Conservation (phyloP, 73 alveolate species). For the Paramecium pentaurelia region DNA sequence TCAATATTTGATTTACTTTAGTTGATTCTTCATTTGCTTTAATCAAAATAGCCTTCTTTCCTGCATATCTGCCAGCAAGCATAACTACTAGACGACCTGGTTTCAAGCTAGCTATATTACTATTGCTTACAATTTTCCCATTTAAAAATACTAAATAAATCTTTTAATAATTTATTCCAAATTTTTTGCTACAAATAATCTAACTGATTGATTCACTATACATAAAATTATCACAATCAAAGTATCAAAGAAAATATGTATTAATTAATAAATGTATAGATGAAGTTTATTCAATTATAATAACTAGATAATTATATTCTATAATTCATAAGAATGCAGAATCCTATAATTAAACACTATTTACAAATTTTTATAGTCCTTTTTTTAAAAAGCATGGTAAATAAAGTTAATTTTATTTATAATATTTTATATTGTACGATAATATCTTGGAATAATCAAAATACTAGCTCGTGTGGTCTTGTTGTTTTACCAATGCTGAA, state of each 20-base stretch:
- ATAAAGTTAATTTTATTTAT: not conserved
- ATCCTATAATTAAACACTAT: not conserved
- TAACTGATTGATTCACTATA: not conserved
- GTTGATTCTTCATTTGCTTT: slow-evolving; percentile 81
- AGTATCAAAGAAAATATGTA: not conserved
- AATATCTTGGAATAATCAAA: slow-evolving; percentile 40
- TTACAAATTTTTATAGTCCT: not conserved
- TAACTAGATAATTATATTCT: too few species aligned
- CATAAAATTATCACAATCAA: not conserved
- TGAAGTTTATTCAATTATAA: not conserved
- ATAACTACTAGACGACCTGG: slow-evolving; percentile 87
- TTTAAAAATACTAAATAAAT: slow-evolving; percentile 27
- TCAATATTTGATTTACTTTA: slow-evolving; percentile 63
- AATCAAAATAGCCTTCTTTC: slow-evolving; percentile 89
- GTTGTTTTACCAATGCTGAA: slow-evolving; percentile 50
- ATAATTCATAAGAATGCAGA: not conserved
- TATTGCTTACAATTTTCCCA: slow-evolving; percentile 57
- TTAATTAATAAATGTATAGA: not conserved
- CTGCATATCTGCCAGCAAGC: slow-evolving; percentile 90
- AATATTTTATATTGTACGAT: slow-evolving; percentile 17
- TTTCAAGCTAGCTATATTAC: slow-evolving; percentile 61
- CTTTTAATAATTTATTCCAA: slow-evolving; percentile 41
- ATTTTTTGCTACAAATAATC: not conserved
- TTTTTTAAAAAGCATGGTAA: not conserved
- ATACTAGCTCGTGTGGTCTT: slow-evolving; percentile 60